Evolutionary conservation across 2,329 filamentous ascomycete genomes (phyloP), one percentile per base, ranked within the genome.

Genomic region (Pseudogymnoascus sp.): DNA sequence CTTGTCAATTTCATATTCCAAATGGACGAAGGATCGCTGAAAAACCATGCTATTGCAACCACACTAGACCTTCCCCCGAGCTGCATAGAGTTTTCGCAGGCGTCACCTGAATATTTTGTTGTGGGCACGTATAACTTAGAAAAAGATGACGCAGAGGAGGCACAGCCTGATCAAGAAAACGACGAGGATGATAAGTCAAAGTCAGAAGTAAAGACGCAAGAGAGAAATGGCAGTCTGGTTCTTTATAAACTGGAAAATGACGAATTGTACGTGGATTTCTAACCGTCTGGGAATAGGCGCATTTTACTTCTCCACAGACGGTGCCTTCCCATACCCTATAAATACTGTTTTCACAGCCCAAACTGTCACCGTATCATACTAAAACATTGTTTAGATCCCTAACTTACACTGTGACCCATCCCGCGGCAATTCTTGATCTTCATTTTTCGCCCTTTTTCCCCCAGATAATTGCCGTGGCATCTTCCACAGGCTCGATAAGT

Each of bases 41-140:
- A 45, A 36, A 59, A 31, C 1, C 25, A 59, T 59, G 48, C 9
- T 8, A 39, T 40, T 7, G 33, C 82, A 3, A 69, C 82, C 31
- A 78, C 73, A 4, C 76, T 91, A 18, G 83, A 89, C 60, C 77
- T 89, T 0, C 89, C 89, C 3, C 89, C 89, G 1, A 90, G 88
- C 69, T 92, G 89, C 70, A 79, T 92, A n/a, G 86, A 89, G 64
- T 90, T 92, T 69, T 88, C 84, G 65, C 85, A 86, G 1, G 73
- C 74, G 0, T 71, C 84, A 63, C 82, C 84, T 0, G 75, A 85
- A 0, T 84, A 87, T 69, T 87, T 96, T 67, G 79, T 95, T 0
- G 82, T 96, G 58, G 93, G 92, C 39, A 96, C 92, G 1, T 97
- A 97, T 74, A 84, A 88, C 65, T 80, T 96, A 29, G 78, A 91